Conservation (phyloP, 257 asterid genomes). For the Ehretia macrophylla region DNA sequence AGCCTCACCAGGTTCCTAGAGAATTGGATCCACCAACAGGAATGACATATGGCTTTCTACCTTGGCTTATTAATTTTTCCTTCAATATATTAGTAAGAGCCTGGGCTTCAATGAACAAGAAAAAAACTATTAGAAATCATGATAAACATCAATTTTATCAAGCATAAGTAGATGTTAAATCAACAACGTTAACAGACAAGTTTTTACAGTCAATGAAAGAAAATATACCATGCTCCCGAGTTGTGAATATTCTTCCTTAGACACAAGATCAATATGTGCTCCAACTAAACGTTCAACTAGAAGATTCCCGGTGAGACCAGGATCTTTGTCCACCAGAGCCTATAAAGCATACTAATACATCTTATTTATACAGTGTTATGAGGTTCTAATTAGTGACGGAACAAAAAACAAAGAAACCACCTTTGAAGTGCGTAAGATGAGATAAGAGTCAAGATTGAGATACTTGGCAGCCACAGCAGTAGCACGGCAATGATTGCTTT, state of each 20-base stretch:
- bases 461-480: constrained; percentile 96
- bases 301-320: constrained; percentile 96
- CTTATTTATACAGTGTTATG: constrained; percentile 4
- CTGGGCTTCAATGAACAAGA: constrained; percentile 33
- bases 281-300: constrained; percentile 96
- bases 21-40: constrained; percentile 98
- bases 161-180: background rate
- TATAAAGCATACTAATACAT: constrained; percentile 24
- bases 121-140: constrained; percentile 4
- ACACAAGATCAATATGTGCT: constrained; percentile 87
- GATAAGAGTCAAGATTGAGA: constrained; percentile 81
- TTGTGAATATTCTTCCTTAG: constrained; percentile 87
- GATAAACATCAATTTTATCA: background rate
- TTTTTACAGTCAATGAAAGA: background rate
- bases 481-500: constrained; percentile 97
- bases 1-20: constrained; percentile 85
- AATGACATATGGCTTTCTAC: constrained; percentile 89
- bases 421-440: constrained; percentile 90
- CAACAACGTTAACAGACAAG: too few relatives aligned
- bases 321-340: constrained; percentile 83
- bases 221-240: constrained; percentile 72
- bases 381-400: background rate
- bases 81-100: constrained; percentile 74
- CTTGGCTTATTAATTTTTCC: constrained; percentile 72
- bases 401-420: constrained; percentile 25